phyloP scores from a whole-genome alignment of 2,329 filamentous ascomycete genomes.

The Monosporascus sp. region DNA sequence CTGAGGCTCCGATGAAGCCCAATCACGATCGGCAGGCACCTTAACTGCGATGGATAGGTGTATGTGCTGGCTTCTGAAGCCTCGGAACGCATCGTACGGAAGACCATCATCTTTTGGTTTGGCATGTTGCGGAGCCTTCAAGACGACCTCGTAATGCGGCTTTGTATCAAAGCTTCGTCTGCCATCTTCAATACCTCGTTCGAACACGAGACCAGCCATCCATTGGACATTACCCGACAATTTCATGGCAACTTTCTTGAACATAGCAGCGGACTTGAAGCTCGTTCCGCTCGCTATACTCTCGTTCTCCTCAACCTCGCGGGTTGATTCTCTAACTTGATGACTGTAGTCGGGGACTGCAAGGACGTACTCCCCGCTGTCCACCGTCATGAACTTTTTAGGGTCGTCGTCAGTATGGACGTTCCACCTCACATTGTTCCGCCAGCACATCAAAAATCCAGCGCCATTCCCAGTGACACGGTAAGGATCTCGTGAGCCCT shows the following conservation, averaged over 20 bases:
- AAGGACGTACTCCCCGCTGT: slow-evolving; percentile 90
- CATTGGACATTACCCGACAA: slow-evolving; percentile 93
- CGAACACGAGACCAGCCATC: slow-evolving; percentile 87
- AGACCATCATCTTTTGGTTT: slow-evolving; percentile 48
- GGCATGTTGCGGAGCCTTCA: slow-evolving; percentile 75
- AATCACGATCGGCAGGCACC: slow-evolving; percentile 81
- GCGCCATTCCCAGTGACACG: slow-evolving; percentile 87
- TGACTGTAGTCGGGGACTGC: slow-evolving; percentile 92
- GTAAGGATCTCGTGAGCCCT: slow-evolving; percentile 90
- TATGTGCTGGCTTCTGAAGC: slow-evolving; percentile 95
- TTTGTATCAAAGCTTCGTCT: slow-evolving; percentile 80
- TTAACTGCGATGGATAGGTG: slow-evolving; percentile 90
- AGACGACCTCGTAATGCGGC: slow-evolving; percentile 84
- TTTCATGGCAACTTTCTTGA: slow-evolving; percentile 99
- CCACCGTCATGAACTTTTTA: slow-evolving; percentile 89
- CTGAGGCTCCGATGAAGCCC: slow-evolving; percentile 69
- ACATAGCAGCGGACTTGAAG: slow-evolving; percentile 69
- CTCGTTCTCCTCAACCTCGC: slow-evolving; percentile 47
- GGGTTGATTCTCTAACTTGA: slow-evolving; percentile 65
- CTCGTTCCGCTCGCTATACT: slow-evolving; percentile 59
- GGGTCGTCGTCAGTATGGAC: slow-evolving; percentile 83
- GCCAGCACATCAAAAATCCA: slow-evolving; percentile 98
- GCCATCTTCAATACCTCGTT: slow-evolving; percentile 69
- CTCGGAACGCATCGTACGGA: slow-evolving; percentile 86
- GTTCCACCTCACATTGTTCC: slow-evolving; percentile 84